Evolutionary conservation across 192 early-diverging fungal genomes (phyloP), one percentile per base, ranked within the genome.

Genomic region (Umbelopsis isabellina): DNA sequence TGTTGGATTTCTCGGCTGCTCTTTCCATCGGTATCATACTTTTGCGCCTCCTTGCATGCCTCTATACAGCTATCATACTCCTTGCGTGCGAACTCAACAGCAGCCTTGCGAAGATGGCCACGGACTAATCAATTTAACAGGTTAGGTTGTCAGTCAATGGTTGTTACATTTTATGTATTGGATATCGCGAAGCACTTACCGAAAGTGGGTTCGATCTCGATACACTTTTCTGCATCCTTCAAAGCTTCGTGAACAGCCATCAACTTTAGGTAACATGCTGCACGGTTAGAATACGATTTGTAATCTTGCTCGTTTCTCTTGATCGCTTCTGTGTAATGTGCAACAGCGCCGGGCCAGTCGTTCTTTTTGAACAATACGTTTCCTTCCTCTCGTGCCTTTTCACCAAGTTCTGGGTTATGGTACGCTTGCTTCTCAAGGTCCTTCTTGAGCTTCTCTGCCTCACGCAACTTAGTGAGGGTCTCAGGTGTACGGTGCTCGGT

Each of bases 21-120:
- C 80, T 97, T 96, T 50, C 86, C 83, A 13, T 97, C 96, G 33
- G 74, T 83, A 80, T 98, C 97, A 55, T 88, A 88, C 52, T 82
- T 75, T 79, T 88, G 87, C 46, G 94, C 97, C 74, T 80, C 74
- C 66, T 92, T 87, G 78, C 91, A 90, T 12, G 91, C 92, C 47
- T 95, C 93, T 33, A 98, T 81, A 16, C 89, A 84, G 73, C 95
- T 91, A 20, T 85, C 82, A 72, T 91, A 97, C 55, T 99, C 97
- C 79, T 92, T 91, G 85, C 92, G 95, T 65, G 91, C 84, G 75
- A 92, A 89, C 68, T 94, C 86, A 70, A 97, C 89, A 18, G 91
- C 91, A 46, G 95, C 95, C 88, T 97, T 98, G 76, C 97, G 94
- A 51, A 95, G 90, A 78, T 99, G 98, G 35, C 92, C 97, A 85